phyloP scores from a whole-genome alignment of 2,329 filamentous ascomycete genomes.

The Cladophialophora immunda region DNA sequence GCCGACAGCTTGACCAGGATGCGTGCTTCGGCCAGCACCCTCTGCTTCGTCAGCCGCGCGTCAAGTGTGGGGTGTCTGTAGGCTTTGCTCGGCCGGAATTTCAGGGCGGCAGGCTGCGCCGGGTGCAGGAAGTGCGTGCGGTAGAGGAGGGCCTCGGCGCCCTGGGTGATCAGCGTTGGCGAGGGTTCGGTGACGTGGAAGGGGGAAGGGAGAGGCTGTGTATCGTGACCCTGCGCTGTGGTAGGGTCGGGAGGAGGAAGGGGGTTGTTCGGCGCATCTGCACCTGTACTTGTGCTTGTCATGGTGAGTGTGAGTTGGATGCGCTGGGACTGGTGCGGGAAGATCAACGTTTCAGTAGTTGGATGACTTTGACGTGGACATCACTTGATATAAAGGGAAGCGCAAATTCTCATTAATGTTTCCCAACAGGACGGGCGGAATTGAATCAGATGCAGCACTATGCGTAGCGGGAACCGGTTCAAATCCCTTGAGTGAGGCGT shows the following conservation, averaged over 20 bases:
- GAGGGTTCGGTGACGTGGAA: constrained; percentile 70
- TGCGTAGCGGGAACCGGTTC: no score
- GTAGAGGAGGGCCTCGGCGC: constrained; percentile 95
- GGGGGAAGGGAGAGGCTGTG: constrained; percentile 65
- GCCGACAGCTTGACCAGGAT: constrained; percentile 78
- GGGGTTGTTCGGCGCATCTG: not conserved
- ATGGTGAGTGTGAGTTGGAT: not conserved
- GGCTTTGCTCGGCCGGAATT: constrained; percentile 88
- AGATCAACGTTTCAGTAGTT: not conserved
- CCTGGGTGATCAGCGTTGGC: constrained; percentile 82
- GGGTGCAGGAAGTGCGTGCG: constrained; percentile 80
- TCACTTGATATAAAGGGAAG: not conserved
- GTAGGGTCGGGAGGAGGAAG: not conserved
- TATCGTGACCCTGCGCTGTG: not conserved
- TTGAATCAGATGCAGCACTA: no score
- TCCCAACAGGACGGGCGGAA: no score
- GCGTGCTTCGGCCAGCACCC: constrained; percentile 87
- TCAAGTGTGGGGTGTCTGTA: constrained; percentile 94
- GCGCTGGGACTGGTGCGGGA: no score
- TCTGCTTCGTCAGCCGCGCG: constrained; percentile 81
- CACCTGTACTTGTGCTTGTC: not conserved
- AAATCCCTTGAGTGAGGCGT: no score
- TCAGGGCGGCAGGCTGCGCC: constrained; percentile 76
- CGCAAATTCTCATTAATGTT: no score
- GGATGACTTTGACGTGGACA: not conserved